phyloP scores from a whole-genome alignment of 2,329 filamentous ascomycete genomes.

The Lachnellula subtilissima region DNA sequence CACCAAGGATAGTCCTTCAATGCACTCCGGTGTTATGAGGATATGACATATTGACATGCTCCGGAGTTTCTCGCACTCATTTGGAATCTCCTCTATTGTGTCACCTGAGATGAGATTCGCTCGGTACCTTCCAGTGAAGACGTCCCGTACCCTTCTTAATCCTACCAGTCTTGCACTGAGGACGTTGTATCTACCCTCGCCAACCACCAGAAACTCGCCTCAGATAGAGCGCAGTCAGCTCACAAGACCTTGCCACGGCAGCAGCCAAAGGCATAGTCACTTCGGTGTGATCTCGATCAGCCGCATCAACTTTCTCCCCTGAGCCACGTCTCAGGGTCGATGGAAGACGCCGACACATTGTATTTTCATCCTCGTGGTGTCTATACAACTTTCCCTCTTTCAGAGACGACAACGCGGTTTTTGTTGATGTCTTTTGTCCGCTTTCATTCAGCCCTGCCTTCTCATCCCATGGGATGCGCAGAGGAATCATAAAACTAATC shows the following conservation, averaged over 20 bases:
- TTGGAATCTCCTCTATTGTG: constrained; percentile 11
- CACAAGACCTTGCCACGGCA: constrained; percentile 49
- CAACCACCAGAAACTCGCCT: constrained; percentile 25
- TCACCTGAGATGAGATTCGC: constrained; percentile 26
- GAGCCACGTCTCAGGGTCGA: constrained; percentile 27
- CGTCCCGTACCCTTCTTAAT: constrained; percentile 44
- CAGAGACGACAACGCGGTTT: constrained; percentile 69
- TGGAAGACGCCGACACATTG: constrained; percentile 31
- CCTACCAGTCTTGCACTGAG: constrained; percentile 28
- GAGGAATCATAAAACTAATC: constrained; percentile 94
- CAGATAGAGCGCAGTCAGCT: constrained; percentile 32
- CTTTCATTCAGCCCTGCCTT: constrained; percentile 64
- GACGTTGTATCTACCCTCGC: constrained; percentile 42
- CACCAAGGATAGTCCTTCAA: constrained; percentile 21
- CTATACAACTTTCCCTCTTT: constrained; percentile 22
- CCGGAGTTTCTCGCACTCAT: constrained; percentile 21
- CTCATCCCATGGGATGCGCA: constrained; percentile 39
- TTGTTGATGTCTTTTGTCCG: constrained; percentile 96
- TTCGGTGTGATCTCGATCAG: constrained; percentile 53
- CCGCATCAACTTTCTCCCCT: constrained; percentile 62
- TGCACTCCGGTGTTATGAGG: constrained; percentile 15
- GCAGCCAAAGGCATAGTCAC: constrained; percentile 42
- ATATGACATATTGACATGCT: constrained; percentile 28
- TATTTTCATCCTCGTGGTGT: constrained; percentile 23
- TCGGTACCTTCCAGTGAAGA: constrained; percentile 33